phyloP scores from a whole-genome alignment of 2,329 filamentous ascomycete genomes.

The Herpotrichia juniperi region DNA sequence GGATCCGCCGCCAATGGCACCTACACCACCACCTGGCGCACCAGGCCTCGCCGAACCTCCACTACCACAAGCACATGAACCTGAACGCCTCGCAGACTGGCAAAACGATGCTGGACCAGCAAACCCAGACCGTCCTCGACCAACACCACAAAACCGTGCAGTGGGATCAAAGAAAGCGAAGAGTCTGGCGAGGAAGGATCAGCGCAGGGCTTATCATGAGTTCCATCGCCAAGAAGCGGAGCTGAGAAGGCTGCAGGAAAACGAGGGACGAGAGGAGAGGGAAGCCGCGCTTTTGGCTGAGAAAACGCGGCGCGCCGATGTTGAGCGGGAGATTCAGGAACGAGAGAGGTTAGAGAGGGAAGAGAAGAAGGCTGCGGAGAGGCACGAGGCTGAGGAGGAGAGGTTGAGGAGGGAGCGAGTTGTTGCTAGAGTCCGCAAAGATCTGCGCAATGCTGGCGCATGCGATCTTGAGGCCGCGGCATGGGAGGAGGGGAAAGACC shows the following conservation, averaged over 20 bases:
- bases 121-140: slow-evolving; percentile 29
- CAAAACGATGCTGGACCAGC: slow-evolving; percentile 1
- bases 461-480: slow-evolving; percentile 50
- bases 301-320: slow-evolving; percentile 47
- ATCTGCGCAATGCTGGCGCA: slow-evolving; percentile 24
- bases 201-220: slow-evolving; percentile 54
- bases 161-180: slow-evolving; percentile 59
- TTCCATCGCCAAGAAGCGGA: slow-evolving; percentile 57
- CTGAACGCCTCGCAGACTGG: slow-evolving; percentile 8
- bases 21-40: slow-evolving; percentile 31
- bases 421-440: slow-evolving; percentile 33
- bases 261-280: slow-evolving; percentile 51
- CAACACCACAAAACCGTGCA: slow-evolving; percentile 35
- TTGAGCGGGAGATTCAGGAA: slow-evolving; percentile 51
- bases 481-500: slow-evolving; percentile 47
- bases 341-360: slow-evolving; percentile 49
- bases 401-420: slow-evolving; percentile 33
- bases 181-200: slow-evolving; percentile 53
- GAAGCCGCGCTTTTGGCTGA: slow-evolving; percentile 50
- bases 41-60: slow-evolving; percentile 10
- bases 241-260: slow-evolving; percentile 50
- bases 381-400: slow-evolving; percentile 46
- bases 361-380: slow-evolving; percentile 44
- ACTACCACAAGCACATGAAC: slow-evolving; percentile 2
- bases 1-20: slow-evolving; percentile 28